Conservation (phyloP, 345 rosid species). For the Camelina laxa region DNA sequence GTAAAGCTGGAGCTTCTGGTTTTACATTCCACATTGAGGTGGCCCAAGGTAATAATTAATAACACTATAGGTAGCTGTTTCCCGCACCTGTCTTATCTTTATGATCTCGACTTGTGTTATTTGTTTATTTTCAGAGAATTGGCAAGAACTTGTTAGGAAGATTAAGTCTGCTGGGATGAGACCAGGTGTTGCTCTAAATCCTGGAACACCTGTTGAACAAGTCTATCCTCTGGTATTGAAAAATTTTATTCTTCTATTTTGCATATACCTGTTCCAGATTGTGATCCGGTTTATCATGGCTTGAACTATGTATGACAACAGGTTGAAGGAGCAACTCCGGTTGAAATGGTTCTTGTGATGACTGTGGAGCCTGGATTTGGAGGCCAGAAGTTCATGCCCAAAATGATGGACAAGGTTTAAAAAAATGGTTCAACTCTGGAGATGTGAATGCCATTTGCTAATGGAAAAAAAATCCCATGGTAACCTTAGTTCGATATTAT, state of each 20-base stretch:
- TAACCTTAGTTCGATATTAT: slow-evolving; percentile 17
- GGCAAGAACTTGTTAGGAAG: slow-evolving; percentile 72
- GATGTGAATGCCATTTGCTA: not conserved
- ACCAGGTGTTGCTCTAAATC: slow-evolving; percentile 84
- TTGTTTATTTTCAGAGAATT: slow-evolving; percentile 58
- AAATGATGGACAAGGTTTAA: slow-evolving; percentile 79
- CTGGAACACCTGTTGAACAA: slow-evolving; percentile 83
- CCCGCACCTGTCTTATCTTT: not conserved
- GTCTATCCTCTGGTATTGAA: slow-evolving; percentile 78
- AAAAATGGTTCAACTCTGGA: not conserved
- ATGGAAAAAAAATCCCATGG: not conserved
- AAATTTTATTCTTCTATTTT: not conserved
- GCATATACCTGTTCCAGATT: not conserved
- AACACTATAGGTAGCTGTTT: not conserved
- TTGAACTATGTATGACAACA: slow-evolving; percentile 42
- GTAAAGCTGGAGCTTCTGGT: slow-evolving; percentile 93
- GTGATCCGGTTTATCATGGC: not conserved
- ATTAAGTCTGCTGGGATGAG: slow-evolving; percentile 86
- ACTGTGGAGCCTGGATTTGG: slow-evolving; percentile 95
- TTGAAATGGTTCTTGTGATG: slow-evolving; percentile 97
- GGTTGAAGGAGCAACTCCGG: slow-evolving; percentile 78
- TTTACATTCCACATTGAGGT: slow-evolving; percentile 93
- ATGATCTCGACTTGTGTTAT: slow-evolving; percentile 1
- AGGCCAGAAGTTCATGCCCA: slow-evolving; percentile 92
- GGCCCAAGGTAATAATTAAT: slow-evolving; percentile 55